Evolutionary conservation across 441 rosid genomes (phyloP).

Genomic region (Gossypium schwendimanii): DNA sequence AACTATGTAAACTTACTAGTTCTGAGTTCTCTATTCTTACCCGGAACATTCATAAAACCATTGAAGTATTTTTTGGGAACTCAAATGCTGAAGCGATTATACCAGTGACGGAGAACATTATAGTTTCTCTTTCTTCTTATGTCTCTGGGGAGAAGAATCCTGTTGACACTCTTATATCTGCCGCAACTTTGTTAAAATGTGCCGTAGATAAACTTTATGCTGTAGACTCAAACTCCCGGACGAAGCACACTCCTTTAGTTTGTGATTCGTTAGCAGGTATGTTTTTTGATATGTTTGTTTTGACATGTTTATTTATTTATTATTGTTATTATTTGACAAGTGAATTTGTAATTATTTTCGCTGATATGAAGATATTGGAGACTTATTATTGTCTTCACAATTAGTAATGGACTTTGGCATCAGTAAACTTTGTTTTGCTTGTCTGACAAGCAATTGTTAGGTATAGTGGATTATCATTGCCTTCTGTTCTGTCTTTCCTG

Average conservation of each 20-base stretch:
- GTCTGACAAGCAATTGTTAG: neutral
- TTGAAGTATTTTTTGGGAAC: conserved; percentile 49
- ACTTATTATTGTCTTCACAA: neutral
- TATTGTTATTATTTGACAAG: neutral
- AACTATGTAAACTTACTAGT: conserved; percentile 43
- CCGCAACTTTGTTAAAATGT: conserved; percentile 42
- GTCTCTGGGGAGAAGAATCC: conserved; percentile 52
- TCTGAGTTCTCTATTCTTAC: conserved; percentile 54
- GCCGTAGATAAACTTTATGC: conserved; percentile 40
- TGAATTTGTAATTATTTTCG: neutral
- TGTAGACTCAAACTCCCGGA: conserved; percentile 36
- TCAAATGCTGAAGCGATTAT: conserved; percentile 34
- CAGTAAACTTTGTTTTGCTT: neutral
- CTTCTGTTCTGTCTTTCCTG: neutral
- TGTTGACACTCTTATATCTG: conserved; percentile 51
- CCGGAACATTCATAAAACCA: conserved; percentile 44
- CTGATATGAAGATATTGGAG: neutral
- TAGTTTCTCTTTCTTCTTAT: conserved; percentile 51
- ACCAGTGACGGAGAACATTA: conserved; percentile 41
- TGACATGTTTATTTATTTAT: neutral
- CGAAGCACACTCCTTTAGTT: conserved; percentile 42
- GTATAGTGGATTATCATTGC: neutral
- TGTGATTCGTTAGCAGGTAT: conserved; percentile 56
- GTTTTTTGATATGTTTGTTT: conserved; percentile 10
- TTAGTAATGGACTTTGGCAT: neutral